Conservation (phyloP, 495 filamentous ascomycete species). For the Penicillium steckii region DNA sequence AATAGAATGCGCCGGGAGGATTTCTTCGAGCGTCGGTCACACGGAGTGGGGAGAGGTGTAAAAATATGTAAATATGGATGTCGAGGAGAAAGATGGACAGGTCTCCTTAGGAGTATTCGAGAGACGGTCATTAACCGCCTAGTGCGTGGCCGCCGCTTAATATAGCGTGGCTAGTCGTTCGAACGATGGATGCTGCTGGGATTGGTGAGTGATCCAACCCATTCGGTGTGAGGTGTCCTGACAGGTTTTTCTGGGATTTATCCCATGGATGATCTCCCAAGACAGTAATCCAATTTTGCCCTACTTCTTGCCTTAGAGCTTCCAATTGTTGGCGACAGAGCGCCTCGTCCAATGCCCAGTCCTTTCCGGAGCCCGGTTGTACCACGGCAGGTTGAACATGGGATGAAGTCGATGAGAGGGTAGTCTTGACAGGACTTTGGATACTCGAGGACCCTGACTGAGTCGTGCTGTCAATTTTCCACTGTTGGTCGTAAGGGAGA, state of each 20-base stretch:
- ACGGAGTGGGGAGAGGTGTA: background rate
- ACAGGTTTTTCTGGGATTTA: constrained; percentile 31
- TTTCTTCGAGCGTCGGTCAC: background rate
- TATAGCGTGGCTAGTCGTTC: constrained; percentile 49
- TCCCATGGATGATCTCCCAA: constrained; percentile 76
- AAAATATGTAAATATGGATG: background rate
- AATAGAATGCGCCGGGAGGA: constrained; percentile 8
- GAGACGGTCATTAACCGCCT: constrained; percentile 26
- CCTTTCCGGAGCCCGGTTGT: constrained; percentile 24
- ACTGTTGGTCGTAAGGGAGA: constrained; percentile 32
- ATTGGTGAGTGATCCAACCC: constrained; percentile 39
- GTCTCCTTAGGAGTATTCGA: background rate
- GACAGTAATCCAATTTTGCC: constrained; percentile 80
- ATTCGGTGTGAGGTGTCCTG: constrained; percentile 26
- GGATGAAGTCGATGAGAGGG: constrained; percentile 16
- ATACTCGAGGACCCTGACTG: constrained; percentile 33
- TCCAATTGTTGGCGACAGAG: constrained; percentile 83
- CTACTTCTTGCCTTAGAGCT: constrained; percentile 77
- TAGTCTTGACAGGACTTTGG: constrained; percentile 20
- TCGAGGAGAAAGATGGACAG: background rate
- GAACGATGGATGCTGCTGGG: constrained; percentile 34
- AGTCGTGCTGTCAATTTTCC: constrained; percentile 35
- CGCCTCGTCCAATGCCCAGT: constrained; percentile 72
- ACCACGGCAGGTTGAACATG: constrained; percentile 13
- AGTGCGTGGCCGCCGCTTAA: constrained; percentile 51